phyloP scores from a whole-genome alignment of 768 basidiomycete species.

The Psilocybe azurescens region DNA sequence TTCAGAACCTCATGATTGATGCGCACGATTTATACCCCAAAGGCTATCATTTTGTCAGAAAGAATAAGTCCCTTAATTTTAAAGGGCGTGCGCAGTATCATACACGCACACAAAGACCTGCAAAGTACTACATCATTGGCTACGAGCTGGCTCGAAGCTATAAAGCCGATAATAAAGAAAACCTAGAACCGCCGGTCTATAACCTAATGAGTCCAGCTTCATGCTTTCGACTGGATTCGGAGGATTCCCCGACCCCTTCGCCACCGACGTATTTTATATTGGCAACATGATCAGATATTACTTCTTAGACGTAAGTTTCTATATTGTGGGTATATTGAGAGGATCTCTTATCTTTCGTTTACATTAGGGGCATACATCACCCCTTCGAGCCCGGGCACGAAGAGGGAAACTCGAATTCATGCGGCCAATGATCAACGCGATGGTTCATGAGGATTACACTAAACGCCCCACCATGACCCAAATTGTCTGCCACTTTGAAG shows the following conservation, averaged over 20 bases:
- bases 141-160: slow-evolving; percentile 15
- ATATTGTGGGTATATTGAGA: not conserved
- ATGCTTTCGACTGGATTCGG: not conserved
- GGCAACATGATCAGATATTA: slow-evolving; percentile 14
- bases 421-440: slow-evolving; percentile 33
- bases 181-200: not conserved
- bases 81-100: not conserved
- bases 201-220: not conserved
- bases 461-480: slow-evolving; percentile 42
- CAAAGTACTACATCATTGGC: slow-evolving; percentile 22
- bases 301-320: slow-evolving; percentile 6
- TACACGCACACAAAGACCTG: slow-evolving; percentile 17
- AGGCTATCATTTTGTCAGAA: slow-evolving; percentile 8
- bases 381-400: not conserved
- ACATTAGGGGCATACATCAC: slow-evolving; percentile 10
- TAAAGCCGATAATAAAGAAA: not conserved
- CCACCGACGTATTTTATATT: slow-evolving; percentile 7
- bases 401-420: slow-evolving; percentile 35
- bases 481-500: slow-evolving; percentile 36
- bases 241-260: slow-evolving; percentile 9
- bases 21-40: not conserved
- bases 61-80: not conserved
- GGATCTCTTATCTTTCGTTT: not conserved
- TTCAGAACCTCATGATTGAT: slow-evolving; percentile 19
- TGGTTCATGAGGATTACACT: slow-evolving; percentile 38